Evolutionary conservation across 768 basidiomycete genomes (phyloP), one percentile per base, ranked within the genome.

Genomic region (Suillus paluster): DNA sequence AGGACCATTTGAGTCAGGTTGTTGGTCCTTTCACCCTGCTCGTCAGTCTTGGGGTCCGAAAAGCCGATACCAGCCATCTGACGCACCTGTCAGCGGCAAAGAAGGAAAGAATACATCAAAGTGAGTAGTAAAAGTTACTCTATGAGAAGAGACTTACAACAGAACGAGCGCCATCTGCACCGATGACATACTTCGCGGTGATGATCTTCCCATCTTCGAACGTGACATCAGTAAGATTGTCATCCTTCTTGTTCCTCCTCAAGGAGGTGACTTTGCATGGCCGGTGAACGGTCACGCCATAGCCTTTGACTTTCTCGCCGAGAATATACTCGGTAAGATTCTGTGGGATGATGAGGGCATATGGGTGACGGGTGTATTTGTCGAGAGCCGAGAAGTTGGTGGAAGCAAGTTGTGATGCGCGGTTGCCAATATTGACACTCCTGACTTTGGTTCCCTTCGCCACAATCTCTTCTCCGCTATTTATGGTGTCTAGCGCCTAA

Each of bases 151-250:
- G 63, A 67, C 76, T 54, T 65, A 84, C 84, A 38, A 68, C 65
- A 1, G 84, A 86, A 60, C 68, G 76, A 3, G 82, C 71, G 4
- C 85, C 84, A 66, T 86, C 84, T 6, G 84, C 83, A 25, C 81
- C 84, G 36, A 85, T 65, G 5, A 85, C 78, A 67, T 83, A 84
- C 38, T 75, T 77, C 15, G 84, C 69, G 4, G 69, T 75, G 41
- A 85, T 76, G 14, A 72, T 67, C 39, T 75, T 75, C 4, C 84
- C 84, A 49, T 78, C 75, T 34, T 84, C 81, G 63, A 86, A 84
- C 0, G 69, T 65, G n/a, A 82, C 82, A 15, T 81, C 75, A 8
- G 68, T 75, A 14, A 79, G 27, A 12, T 68, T 68, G 14, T 58
- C 11, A 36, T 78, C 70, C n/a, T 65, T 62, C 9, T 63, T 57